Evolutionary conservation across 805 yeast genomes (phyloP).

Genomic region (Blastobotrys parvus): DNA sequence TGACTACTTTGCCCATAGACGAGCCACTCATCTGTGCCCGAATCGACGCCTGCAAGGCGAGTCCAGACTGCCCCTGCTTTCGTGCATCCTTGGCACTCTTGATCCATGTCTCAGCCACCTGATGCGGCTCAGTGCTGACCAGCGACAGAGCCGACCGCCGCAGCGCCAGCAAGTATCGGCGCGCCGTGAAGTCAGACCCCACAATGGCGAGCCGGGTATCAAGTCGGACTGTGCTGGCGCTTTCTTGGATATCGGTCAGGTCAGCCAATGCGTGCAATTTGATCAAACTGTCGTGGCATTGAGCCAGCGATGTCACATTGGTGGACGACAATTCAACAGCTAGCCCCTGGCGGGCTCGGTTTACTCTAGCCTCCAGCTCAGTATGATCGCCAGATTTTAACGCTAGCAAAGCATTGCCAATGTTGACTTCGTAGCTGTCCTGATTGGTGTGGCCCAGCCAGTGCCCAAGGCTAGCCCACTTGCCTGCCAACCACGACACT

Average conservation of each 20-base stretch:
- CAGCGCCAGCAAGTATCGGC: slow-evolving; percentile 50
- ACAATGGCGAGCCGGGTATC: slow-evolving; percentile 22
- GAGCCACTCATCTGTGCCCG: neutral
- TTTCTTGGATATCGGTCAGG: slow-evolving; percentile 22
- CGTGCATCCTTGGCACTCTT: slow-evolving; percentile 58
- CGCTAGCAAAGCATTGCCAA: slow-evolving; percentile 55
- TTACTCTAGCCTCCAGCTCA: slow-evolving; percentile 34
- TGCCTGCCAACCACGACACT: slow-evolving; percentile 63
- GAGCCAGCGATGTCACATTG: slow-evolving; percentile 42
- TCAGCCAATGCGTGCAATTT: slow-evolving; percentile 57
- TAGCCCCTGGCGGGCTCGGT: slow-evolving; percentile 46
- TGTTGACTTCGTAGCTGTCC: slow-evolving; percentile 48
- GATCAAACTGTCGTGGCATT: slow-evolving; percentile 40
- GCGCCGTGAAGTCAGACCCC: slow-evolving; percentile 51
- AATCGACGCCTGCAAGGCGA: slow-evolving; percentile 49
- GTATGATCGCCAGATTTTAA: slow-evolving; percentile 30
- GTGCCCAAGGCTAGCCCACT: slow-evolving; percentile 37
- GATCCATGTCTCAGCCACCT: slow-evolving; percentile 43
- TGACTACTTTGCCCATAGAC: slow-evolving; percentile 50
- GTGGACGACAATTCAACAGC: slow-evolving; percentile 50
- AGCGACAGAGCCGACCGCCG: slow-evolving; percentile 41
- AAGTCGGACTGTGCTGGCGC: slow-evolving; percentile 12
- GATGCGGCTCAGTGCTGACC: neutral
- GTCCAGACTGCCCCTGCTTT: slow-evolving; percentile 56
- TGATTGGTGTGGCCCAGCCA: slow-evolving; percentile 55